Conservation (phyloP, 1,139 yeast genomes). For the Geotrichum macrosporum region DNA sequence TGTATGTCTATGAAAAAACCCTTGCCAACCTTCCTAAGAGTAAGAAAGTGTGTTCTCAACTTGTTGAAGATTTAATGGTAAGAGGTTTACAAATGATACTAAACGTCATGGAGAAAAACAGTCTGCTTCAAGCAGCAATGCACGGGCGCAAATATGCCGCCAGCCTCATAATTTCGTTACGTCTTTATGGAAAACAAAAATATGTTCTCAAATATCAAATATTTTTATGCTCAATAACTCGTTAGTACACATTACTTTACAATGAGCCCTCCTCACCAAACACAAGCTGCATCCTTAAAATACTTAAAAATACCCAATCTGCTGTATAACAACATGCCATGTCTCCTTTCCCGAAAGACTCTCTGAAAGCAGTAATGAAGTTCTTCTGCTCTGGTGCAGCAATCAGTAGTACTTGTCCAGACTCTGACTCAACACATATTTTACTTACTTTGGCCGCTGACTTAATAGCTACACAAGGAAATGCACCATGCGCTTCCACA, state of each 20-base stretch:
- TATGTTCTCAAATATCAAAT: background rate
- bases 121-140: too few species aligned
- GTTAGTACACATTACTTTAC: background rate
- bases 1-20: too few species aligned
- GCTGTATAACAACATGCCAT: slow-evolving; percentile 19
- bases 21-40: too few species aligned
- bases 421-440: slow-evolving; percentile 11
- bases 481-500: slow-evolving; percentile 63
- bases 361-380: slow-evolving; percentile 16
- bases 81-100: too few species aligned
- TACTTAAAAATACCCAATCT: slow-evolving; percentile 25
- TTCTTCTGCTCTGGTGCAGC: slow-evolving; percentile 15
- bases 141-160: too few species aligned
- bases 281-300: slow-evolving; percentile 25
- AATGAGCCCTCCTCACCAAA: slow-evolving; percentile 13
- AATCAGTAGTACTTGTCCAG: slow-evolving; percentile 21
- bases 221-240: background rate
- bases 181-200: too few species aligned
- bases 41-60: too few species aligned
- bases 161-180: too few species aligned
- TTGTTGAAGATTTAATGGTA: too few species aligned
- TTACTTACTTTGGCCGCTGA: slow-evolving; percentile 3
- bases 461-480: slow-evolving; percentile 7
- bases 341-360: slow-evolving; percentile 5
- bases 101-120: too few species aligned